These are phyloP conservation scores for Diaporthe sp. DNA, from an alignment of 2,329 filamentous ascomycete species.

Conservation along the genomic window DNA sequence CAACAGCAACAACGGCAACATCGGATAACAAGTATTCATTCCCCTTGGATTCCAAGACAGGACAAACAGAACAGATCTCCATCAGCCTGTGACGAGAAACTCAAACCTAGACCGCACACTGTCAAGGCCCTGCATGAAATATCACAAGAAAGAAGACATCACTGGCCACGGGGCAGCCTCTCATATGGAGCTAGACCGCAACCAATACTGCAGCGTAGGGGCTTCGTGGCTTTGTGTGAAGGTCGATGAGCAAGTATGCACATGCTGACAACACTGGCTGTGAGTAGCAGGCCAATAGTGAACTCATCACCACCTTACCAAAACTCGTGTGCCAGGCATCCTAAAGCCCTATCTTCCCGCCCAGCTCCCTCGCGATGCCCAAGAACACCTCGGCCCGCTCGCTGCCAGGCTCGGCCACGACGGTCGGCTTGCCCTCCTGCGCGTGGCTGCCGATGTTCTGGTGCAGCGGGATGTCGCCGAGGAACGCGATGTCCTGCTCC, in stretches of 20 bases:
- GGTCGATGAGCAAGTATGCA: neutral
- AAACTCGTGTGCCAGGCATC: neutral
- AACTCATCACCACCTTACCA: neutral
- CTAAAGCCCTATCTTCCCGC: conserved; percentile 57
- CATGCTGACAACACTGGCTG: neutral
- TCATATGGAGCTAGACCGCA: neutral
- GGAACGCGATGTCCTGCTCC: conserved; percentile 80
- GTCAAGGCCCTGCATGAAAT: neutral
- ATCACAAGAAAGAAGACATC: neutral
- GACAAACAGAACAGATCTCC: too few species aligned
- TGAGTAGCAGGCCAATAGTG: neutral
- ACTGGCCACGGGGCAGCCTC: neutral
- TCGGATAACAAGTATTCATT: too few species aligned
- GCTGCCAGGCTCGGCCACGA: conserved; percentile 86
- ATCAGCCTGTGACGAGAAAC: neutral
- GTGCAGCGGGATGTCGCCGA: conserved; percentile 92
- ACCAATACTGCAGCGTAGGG: neutral
- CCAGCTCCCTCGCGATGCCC: conserved; percentile 72
- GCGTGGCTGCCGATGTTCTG: conserved; percentile 88
- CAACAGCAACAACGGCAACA: neutral
- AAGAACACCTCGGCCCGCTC: conserved; percentile 79
- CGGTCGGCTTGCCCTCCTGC: conserved; percentile 88
- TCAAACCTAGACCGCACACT: too few species aligned
- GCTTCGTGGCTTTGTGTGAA: neutral
- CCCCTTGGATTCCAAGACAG: too few species aligned